phyloP scores from a whole-genome alignment of 371 early-diverging fungal genomes.

The Zychaea mexicana region DNA sequence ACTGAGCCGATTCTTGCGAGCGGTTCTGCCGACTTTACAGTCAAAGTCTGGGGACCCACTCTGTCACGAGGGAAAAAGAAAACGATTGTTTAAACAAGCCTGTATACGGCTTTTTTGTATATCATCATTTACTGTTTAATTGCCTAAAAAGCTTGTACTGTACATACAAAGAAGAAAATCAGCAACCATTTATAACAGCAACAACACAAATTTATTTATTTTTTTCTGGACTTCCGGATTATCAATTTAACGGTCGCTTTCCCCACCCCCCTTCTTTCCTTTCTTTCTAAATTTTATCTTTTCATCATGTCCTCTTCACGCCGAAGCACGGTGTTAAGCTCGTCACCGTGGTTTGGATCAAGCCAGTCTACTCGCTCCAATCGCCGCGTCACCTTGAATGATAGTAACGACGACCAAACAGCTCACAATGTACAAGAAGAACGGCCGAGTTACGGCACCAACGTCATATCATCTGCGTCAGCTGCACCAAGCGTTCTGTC shows the following conservation, averaged over 20 bases:
- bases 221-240: no score
- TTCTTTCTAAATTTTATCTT: neutral
- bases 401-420: neutral
- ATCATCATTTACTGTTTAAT: no score
- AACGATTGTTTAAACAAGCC: constrained; percentile 27
- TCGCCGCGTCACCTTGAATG: neutral
- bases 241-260: no score
- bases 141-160: no score
- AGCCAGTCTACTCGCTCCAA: neutral
- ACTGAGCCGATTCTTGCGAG: constrained; percentile 78
- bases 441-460: neutral
- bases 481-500: neutral
- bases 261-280: neutral
- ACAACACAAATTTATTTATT: no score
- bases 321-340: neutral
- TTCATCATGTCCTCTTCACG: neutral
- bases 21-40: constrained; percentile 83
- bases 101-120: neutral
- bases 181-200: no score
- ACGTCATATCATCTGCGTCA: neutral
- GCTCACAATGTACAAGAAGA: neutral
- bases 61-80: constrained; percentile 51
- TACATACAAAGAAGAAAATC: neutral
- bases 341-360: neutral
- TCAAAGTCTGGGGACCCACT: constrained; percentile 79